Conservation (phyloP, 2,329 filamentous ascomycete species). For the Tolypocladium inflatum region DNA sequence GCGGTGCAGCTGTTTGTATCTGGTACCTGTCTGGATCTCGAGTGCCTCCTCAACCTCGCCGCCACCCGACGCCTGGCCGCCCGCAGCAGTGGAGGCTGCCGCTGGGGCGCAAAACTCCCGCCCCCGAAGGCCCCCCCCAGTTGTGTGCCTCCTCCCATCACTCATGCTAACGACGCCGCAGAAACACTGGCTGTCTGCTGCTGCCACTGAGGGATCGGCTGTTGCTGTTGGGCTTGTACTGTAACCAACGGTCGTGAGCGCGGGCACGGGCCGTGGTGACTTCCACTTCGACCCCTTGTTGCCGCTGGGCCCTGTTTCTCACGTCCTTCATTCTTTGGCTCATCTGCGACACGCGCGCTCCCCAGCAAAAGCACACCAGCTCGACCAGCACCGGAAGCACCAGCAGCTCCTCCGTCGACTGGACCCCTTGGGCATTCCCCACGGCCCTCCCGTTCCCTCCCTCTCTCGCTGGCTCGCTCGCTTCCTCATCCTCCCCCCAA, state of each 20-base stretch:
- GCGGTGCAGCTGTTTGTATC: not conserved
- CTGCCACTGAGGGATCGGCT: not conserved
- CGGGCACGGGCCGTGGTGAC: constrained; percentile 7
- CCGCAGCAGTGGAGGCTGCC: not conserved
- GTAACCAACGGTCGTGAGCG: not conserved
- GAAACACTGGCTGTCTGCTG: not conserved
- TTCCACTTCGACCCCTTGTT: constrained; percentile 1
- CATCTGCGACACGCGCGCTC: constrained; percentile 7
- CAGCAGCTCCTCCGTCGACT: not conserved
- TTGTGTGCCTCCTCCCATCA: not conserved
- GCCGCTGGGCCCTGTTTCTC: constrained; percentile 5
- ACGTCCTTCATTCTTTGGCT: constrained; percentile 6
- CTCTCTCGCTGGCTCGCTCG: not conserved
- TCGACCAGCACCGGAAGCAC: constrained; percentile 2
- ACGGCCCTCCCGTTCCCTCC: constrained; percentile 1
- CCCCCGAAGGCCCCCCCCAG: not conserved
- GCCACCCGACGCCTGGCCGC: not conserved
- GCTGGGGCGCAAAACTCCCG: not conserved
- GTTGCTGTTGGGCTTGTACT: not conserved
- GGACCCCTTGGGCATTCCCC: constrained; percentile 1
- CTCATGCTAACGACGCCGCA: not conserved
- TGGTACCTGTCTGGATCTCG: not conserved
- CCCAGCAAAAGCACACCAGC: constrained; percentile 1
- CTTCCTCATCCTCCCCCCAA: not conserved
- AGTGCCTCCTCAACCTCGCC: not conserved